These are phyloP conservation scores for Phytophthora melonis DNA, from an alignment of 352 stramenopile genomes.

Conservation along the genomic window DNA sequence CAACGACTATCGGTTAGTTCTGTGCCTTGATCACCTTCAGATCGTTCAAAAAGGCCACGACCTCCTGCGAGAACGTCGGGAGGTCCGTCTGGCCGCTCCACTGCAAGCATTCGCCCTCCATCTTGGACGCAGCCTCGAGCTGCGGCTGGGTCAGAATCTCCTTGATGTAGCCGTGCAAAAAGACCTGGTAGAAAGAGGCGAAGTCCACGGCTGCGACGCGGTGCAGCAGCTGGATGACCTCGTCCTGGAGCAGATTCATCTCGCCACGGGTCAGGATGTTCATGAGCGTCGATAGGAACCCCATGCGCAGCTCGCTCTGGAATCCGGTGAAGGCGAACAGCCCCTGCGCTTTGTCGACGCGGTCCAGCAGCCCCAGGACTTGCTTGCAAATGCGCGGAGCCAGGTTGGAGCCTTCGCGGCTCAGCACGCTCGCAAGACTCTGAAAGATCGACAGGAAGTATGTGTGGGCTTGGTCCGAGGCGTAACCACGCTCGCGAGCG, in stretches of 20 bases:
- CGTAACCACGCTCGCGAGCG: slow-evolving; percentile 64
- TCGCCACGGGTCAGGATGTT: slow-evolving; percentile 80
- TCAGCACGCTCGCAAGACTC: slow-evolving; percentile 71
- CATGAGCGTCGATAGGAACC: slow-evolving; percentile 82
- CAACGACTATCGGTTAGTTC: slow-evolving; percentile 31
- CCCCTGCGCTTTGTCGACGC: slow-evolving; percentile 70
- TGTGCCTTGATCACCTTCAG: slow-evolving; percentile 80
- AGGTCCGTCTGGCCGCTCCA: slow-evolving; percentile 83
- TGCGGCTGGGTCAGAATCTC: slow-evolving; percentile 68
- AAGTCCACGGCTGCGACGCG: slow-evolving; percentile 80
- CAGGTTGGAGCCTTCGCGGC: slow-evolving; percentile 57
- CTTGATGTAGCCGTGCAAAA: slow-evolving; percentile 68
- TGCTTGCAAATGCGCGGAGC: slow-evolving; percentile 77
- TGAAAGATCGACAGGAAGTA: slow-evolving; percentile 87
- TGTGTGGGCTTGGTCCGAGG: slow-evolving; percentile 68
- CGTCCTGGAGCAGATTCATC: slow-evolving; percentile 84
- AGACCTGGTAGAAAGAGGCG: slow-evolving; percentile 78
- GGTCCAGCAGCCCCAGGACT: slow-evolving; percentile 72
- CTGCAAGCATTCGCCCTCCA: slow-evolving; percentile 68
- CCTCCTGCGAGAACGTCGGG: slow-evolving; percentile 77
- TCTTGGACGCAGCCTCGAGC: slow-evolving; percentile 56
- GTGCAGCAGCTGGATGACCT: slow-evolving; percentile 76
- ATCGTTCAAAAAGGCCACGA: slow-evolving; percentile 81
- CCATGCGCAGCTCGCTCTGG: slow-evolving; percentile 74
- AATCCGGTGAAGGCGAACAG: slow-evolving; percentile 83